Conservation (phyloP, 2,329 filamentous ascomycete genomes). For the Trichoderma koningiopsis region DNA sequence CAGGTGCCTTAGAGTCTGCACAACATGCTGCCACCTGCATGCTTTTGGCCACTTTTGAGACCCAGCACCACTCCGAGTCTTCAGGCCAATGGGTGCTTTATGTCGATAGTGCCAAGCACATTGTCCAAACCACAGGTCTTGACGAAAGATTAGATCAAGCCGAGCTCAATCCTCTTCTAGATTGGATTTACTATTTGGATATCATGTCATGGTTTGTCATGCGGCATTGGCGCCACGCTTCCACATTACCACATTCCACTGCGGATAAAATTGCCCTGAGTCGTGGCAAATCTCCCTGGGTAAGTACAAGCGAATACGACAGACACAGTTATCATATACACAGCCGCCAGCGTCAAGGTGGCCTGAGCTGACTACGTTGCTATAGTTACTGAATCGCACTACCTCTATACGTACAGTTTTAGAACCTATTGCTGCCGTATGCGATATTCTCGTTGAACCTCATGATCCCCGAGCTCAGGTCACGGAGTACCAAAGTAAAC, state of each 20-base stretch:
- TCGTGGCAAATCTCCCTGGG: no score
- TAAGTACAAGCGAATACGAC: no score
- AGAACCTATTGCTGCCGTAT: no score
- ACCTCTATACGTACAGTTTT: no score
- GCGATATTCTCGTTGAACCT: no score
- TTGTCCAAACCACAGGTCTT: not conserved
- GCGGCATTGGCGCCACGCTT: slow-evolving; percentile 4
- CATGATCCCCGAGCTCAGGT: no score
- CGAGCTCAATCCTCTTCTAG: not conserved
- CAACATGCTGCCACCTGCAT: slow-evolving; percentile 7
- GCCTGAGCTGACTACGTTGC: no score
- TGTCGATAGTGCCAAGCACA: slow-evolving; percentile 2
- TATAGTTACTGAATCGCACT: no score
- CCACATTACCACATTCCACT: not conserved
- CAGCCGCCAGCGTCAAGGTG: no score
- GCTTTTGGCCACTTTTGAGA: slow-evolving; percentile 1
- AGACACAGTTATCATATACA: no score
- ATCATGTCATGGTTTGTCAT: slow-evolving; percentile 10
- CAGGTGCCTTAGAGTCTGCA: not conserved
- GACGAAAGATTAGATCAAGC: not conserved
- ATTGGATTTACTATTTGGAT: slow-evolving; percentile 8
- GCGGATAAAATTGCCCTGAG: no score
- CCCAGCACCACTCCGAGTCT: slow-evolving; percentile 6
- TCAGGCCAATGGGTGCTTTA: slow-evolving; percentile 7
- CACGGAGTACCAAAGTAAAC: no score